Evolutionary conservation across 192 early-diverging fungal genomes (phyloP).

Genomic region (Gamsiella multidivaricata): DNA sequence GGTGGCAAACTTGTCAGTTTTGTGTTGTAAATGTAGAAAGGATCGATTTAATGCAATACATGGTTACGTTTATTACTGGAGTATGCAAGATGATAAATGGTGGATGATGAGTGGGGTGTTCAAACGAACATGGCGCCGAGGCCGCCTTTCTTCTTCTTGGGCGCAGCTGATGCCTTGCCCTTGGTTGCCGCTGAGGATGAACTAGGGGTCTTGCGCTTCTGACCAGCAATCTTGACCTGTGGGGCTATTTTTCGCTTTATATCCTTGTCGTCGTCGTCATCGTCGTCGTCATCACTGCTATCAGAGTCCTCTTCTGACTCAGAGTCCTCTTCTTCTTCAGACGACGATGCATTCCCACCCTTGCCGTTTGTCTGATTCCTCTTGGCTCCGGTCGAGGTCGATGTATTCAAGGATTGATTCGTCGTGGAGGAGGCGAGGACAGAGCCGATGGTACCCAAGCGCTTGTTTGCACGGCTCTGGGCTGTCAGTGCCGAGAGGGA

Average conservation of each 20-base stretch:
- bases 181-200: not conserved
- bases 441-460: not conserved
- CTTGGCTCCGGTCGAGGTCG: too few species aligned
- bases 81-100: too few species aligned
- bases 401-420: too few species aligned
- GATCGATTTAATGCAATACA: too few species aligned
- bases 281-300: not conserved
- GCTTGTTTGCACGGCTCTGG: not conserved
- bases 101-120: too few species aligned
- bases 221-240: not conserved
- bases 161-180: not conserved
- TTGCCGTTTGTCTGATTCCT: too few species aligned
- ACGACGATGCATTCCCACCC: too few species aligned
- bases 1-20: constrained; percentile 82
- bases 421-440: not conserved
- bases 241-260: not conserved
- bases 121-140: not conserved
- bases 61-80: too few species aligned
- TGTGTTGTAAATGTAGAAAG: constrained; percentile 56
- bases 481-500: not conserved
- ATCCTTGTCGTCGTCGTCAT: not conserved
- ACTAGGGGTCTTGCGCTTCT: not conserved
- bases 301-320: not conserved
- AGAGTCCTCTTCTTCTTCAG: not conserved
- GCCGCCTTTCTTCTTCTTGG: not conserved